phyloP scores from a whole-genome alignment of 2,329 filamentous ascomycete species.

The Fusarium pseudograminearum region DNA sequence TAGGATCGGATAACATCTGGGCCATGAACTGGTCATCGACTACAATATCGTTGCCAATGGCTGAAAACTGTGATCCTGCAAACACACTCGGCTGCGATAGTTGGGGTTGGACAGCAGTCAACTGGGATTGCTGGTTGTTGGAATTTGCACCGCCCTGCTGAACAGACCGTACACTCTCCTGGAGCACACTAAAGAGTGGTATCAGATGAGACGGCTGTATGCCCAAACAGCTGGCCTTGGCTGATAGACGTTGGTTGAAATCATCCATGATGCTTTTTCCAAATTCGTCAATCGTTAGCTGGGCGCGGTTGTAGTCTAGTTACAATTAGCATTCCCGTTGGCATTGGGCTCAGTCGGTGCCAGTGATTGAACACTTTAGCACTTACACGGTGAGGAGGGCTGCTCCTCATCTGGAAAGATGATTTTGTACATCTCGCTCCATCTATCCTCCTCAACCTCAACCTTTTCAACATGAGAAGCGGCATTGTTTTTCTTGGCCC shows the following conservation, averaged over 20 bases:
- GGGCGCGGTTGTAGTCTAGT: constrained; percentile 16
- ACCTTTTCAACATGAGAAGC: background rate
- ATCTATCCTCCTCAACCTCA: constrained; percentile 30
- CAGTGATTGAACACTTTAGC: constrained; percentile 11
- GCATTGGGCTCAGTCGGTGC: background rate
- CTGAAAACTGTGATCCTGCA: background rate
- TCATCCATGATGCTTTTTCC: background rate
- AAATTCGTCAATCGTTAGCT: constrained; percentile 8
- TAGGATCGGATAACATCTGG: background rate
- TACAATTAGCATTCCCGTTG: constrained; percentile 17
- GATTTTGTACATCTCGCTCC: constrained; percentile 26
- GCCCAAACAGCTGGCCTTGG: background rate
- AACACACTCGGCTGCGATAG: background rate
- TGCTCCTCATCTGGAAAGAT: constrained; percentile 25
- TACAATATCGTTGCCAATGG: background rate
- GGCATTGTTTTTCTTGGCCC: background rate
- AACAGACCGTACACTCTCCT: constrained; percentile 8
- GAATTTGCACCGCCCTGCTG: background rate
- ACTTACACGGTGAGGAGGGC: constrained; percentile 31
- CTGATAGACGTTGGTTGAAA: constrained; percentile 6
- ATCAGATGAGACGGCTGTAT: background rate
- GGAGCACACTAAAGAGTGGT: background rate
- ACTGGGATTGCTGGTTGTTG: background rate
- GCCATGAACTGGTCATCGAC: constrained; percentile 3
- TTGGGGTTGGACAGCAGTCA: background rate